Evolutionary conservation across 1,284 basidiomycete genomes (phyloP), one percentile per base, ranked within the genome.

Genomic region (Mycosarcoma maydis): DNA sequence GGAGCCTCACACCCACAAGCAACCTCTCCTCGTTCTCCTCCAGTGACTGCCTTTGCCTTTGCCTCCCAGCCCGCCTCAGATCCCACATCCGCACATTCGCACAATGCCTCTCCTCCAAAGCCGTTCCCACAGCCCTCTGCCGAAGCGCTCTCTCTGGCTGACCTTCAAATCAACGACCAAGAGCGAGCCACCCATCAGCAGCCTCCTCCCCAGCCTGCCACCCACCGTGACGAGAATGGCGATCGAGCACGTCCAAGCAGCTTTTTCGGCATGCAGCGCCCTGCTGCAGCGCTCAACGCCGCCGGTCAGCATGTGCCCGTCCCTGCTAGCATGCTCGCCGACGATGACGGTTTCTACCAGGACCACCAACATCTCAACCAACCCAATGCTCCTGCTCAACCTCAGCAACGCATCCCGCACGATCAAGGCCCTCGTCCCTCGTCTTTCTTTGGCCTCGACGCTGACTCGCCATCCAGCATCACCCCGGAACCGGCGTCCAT

Each of bases 201-300:
- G n/a, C 24, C 58, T 13, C 14, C 58, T 13, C 33, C 37, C 9
- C 51, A 34, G 13, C 14, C 33, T 10, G 33, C 50, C 23, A 20
- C 14, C 27, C 41, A 41, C 9, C 53, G 57, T n/a, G 49, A 60
- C 53, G 49, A 57, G 24, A 59, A 50, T 29, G 53, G 40, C 4
- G 59, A 64, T 16, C 55, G 52, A 3, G 34, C 22, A 13, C 47
- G 74, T 33, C 70, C 70, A 9, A 67, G 54, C 49, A 73, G 65
- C 61, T 77, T 77, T 57, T 75, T 73, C 42, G 75, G 75, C 26
- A 73, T 73, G 73, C 62, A 77, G 34, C 41, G 51, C 20, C 75
- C 75, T 7, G 26, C 56, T 23, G 73, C 73, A 29, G 66, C 58
- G 11, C 50, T 71, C 45, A 66, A 52, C 38, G 53, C 70, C 16